Percentiles rank a stretch among this genome's conserved stretches.
Conservation (phyloP, 345 rosid genomes). For the Microthlaspi erraticum region DNA sequence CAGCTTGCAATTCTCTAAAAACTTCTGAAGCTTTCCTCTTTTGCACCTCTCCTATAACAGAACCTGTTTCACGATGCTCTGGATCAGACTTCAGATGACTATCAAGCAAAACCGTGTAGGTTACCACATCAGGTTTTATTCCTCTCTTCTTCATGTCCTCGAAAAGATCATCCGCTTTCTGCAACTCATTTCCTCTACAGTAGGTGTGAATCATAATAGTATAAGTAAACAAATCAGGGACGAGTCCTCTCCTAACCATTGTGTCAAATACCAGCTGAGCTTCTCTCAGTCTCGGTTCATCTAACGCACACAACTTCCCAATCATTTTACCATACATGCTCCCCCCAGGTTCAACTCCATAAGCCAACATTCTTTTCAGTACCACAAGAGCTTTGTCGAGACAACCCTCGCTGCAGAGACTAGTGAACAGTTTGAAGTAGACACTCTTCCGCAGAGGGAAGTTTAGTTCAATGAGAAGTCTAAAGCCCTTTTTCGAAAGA, state of each 20-base stretch:
- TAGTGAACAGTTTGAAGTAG: slow-evolving; percentile 56
- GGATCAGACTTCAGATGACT: slow-evolving; percentile 42
- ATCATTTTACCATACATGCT: slow-evolving; percentile 58
- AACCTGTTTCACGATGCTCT: slow-evolving; percentile 22
- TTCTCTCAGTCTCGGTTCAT: slow-evolving; percentile 45
- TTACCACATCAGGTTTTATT: slow-evolving; percentile 62
- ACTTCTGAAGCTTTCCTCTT: slow-evolving; percentile 40
- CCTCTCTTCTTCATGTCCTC: slow-evolving; percentile 65
- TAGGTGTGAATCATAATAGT: slow-evolving; percentile 70
- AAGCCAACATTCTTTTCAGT: slow-evolving; percentile 51
- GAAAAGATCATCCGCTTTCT: slow-evolving; percentile 54
- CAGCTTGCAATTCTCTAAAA: slow-evolving; percentile 49
- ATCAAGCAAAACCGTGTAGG: slow-evolving; percentile 67
- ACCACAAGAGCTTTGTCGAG: slow-evolving; percentile 47
- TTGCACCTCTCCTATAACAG: slow-evolving; percentile 28
- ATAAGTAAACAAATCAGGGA: slow-evolving; percentile 59
- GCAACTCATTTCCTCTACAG: slow-evolving; percentile 53
- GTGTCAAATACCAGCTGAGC: slow-evolving; percentile 52
- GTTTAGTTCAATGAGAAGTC: slow-evolving; percentile 47
- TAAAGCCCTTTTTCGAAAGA: slow-evolving; percentile 50
- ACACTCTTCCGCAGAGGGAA: slow-evolving; percentile 46
- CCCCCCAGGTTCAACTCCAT: slow-evolving; percentile 50
- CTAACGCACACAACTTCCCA: slow-evolving; percentile 49
- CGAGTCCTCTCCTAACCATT: slow-evolving; percentile 46
- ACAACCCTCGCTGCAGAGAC: slow-evolving; percentile 54